phyloP scores from a whole-genome alignment of 306 rosid species.

The Leucaena leucocephala region DNA sequence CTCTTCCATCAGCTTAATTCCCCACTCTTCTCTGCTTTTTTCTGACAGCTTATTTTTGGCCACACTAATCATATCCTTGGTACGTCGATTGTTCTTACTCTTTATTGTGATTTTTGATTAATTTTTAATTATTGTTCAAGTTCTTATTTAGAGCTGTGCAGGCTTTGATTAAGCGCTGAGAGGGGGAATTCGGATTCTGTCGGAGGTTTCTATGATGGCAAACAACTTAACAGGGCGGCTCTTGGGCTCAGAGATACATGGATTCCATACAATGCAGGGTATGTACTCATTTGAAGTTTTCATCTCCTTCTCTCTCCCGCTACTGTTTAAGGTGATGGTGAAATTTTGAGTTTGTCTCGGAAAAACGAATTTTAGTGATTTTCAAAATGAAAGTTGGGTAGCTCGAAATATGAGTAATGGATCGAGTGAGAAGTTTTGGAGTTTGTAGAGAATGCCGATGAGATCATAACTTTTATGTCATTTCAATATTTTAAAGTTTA shows the following conservation, averaged over 20 bases:
- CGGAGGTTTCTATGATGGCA: constrained; percentile 50
- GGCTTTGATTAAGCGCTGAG: constrained; percentile 22
- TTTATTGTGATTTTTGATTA: constrained; percentile 7
- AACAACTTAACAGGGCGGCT: constrained; percentile 50
- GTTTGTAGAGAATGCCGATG: background rate
- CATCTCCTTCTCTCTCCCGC: background rate
- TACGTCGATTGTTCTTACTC: background rate
- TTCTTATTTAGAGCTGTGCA: background rate
- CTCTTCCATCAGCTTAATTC: constrained; percentile 34
- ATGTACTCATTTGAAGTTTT: constrained; percentile 2
- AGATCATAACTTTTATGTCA: background rate
- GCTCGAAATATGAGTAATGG: background rate
- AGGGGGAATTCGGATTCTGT: constrained; percentile 29
- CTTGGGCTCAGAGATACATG: constrained; percentile 82
- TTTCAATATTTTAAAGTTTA: background rate
- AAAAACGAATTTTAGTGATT: constrained; percentile 13
- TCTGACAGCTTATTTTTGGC: constrained; percentile 11
- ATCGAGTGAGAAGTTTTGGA: background rate
- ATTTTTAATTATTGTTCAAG: background rate
- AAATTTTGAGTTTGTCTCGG: background rate
- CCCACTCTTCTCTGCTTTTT: constrained; percentile 17
- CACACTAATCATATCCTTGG: background rate
- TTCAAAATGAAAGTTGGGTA: constrained; percentile 9
- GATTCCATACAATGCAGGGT: constrained; percentile 91
- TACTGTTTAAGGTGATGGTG: background rate